Conservation (phyloP, 441 rosid species). For the Erysimum cheiri region DNA sequence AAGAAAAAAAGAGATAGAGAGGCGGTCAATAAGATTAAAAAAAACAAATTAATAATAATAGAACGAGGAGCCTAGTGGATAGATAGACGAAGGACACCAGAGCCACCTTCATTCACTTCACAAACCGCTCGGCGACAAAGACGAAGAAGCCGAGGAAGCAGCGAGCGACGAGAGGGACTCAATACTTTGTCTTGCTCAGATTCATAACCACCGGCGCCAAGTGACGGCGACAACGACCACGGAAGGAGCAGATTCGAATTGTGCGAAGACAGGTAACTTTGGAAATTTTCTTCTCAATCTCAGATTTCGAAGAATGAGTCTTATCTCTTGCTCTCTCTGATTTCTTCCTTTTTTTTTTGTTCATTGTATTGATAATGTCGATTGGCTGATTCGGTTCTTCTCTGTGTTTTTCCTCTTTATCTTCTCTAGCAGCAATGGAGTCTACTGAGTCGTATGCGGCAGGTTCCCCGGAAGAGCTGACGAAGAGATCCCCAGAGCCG, state of each 20-base stretch:
- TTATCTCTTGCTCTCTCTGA: neutral
- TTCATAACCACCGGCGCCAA: conserved; percentile 16
- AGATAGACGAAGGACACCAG: conserved; percentile 45
- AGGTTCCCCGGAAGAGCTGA: conserved; percentile 74
- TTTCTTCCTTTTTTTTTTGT: neutral
- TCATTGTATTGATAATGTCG: conserved; percentile 40
- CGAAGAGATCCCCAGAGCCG: conserved; percentile 73
- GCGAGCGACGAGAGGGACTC: neutral
- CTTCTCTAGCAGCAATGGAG: conserved; percentile 60
- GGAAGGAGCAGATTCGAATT: conserved; percentile 38
- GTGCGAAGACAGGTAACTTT: conserved; percentile 28
- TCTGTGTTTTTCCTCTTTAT: neutral
- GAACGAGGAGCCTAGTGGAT: conserved; percentile 45
- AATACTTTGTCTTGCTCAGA: conserved; percentile 11
- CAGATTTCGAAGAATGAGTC: conserved; percentile 40
- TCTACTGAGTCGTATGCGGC: conserved; percentile 88
- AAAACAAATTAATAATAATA: conserved; percentile 20
- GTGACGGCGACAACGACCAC: conserved; percentile 18
- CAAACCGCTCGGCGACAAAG: conserved; percentile 50
- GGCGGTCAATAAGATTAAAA: conserved; percentile 26
- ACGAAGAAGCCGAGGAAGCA: conserved; percentile 43
- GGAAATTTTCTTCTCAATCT: conserved; percentile 31
- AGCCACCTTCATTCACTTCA: conserved; percentile 48
- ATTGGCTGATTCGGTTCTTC: conserved; percentile 17
- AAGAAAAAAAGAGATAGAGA: neutral